These are phyloP conservation scores for Pleomassaria siparia DNA, from an alignment of 2,329 filamentous ascomycete species.

Conservation along the genomic window DNA sequence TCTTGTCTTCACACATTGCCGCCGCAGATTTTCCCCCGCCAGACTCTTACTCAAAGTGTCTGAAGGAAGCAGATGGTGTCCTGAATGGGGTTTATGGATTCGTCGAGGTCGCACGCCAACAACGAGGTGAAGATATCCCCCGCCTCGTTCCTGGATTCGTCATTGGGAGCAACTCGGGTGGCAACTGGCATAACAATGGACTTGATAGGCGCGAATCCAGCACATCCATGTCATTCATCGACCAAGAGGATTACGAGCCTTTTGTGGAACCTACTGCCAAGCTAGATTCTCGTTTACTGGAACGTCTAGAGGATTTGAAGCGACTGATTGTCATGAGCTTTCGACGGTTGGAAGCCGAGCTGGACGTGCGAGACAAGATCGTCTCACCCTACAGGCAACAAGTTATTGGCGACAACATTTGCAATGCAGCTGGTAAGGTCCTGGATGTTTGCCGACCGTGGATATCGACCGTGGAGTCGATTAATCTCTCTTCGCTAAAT, in stretches of 20 bases:
- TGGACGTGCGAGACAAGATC: conserved; percentile 76
- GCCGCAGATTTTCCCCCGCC: conserved; percentile 93
- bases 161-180: conserved; percentile 77
- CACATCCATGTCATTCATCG: conserved; percentile 70
- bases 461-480: conserved; percentile 86
- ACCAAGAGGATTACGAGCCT: conserved; percentile 80
- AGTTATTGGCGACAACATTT: conserved; percentile 78
- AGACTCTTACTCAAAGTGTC: conserved; percentile 90
- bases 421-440: conserved; percentile 74
- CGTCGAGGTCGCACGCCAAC: conserved; percentile 90
- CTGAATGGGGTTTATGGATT: conserved; percentile 93
- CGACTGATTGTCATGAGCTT: conserved; percentile 83
- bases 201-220: conserved; percentile 67
- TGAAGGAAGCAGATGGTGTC: conserved; percentile 97
- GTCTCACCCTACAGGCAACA: conserved; percentile 78
- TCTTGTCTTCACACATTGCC: conserved; percentile 96
- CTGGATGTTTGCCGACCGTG: conserved; percentile 88
- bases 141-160: conserved; percentile 94
- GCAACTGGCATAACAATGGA: conserved; percentile 79
- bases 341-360: conserved; percentile 81
- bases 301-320: conserved; percentile 83
- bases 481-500: conserved; percentile 79
- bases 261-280: conserved; percentile 69
- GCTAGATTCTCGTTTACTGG: conserved; percentile 76
- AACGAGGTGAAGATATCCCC: conserved; percentile 88